These are phyloP conservation scores for Cercophora samala DNA, from an alignment of 495 filamentous ascomycete species.

Conservation along the genomic window DNA sequence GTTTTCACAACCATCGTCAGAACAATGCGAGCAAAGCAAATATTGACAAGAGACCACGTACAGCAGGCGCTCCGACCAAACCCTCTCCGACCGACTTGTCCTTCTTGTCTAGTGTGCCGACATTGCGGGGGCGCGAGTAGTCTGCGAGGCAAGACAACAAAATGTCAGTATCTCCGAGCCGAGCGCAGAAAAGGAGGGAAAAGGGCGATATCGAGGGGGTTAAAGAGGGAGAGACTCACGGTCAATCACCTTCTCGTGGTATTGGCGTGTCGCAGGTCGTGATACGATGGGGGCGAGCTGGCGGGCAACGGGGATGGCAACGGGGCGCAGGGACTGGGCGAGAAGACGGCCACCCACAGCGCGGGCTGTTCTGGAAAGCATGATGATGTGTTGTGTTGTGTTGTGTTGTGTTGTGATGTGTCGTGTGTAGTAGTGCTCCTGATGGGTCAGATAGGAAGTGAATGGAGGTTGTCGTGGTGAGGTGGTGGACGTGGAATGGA, in stretches of 20 bases:
- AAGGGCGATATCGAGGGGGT: not conserved
- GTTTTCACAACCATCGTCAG: not conserved
- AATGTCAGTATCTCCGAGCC: conserved; percentile 11
- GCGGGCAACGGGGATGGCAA: conserved; percentile 33
- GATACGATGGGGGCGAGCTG: conserved; percentile 36
- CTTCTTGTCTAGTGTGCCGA: conserved; percentile 85
- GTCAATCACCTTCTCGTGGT: conserved; percentile 73
- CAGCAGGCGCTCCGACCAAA: conserved; percentile 87
- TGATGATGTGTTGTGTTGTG: conserved; percentile 19
- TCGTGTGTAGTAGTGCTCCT: conserved; percentile 5
- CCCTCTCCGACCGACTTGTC: conserved; percentile 91
- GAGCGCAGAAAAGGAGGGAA: not conserved
- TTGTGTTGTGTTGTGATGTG: no score
- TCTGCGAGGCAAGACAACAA: conserved; percentile 41
- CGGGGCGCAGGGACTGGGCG: conserved; percentile 24
- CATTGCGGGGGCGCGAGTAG: conserved; percentile 90
- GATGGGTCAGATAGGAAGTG: conserved; percentile 2
- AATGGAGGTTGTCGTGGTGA: not conserved
- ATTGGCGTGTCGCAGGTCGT: conserved; percentile 44
- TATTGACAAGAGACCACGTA: conserved; percentile 16
- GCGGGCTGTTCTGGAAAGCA: conserved; percentile 39
- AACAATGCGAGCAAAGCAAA: not conserved
- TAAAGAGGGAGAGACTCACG: conserved; percentile 22
- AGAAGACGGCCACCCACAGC: conserved; percentile 29
- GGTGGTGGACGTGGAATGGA: not conserved